These are phyloP conservation scores for Eutrema japonicum DNA, from an alignment of 345 rosid genomes.

Conservation along the genomic window DNA sequence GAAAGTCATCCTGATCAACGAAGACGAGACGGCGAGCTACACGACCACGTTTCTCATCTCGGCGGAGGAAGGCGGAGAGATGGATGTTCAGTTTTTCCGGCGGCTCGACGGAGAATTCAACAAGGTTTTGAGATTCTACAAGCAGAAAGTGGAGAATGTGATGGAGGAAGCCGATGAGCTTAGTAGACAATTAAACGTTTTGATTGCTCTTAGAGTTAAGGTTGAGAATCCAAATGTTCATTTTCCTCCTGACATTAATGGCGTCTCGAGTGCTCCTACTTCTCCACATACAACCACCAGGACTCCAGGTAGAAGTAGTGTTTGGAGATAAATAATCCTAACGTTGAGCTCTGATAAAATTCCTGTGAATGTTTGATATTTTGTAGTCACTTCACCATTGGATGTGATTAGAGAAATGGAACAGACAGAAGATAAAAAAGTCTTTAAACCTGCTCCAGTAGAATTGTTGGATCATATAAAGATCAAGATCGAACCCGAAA, in stretches of 20 bases:
- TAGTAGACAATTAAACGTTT: constrained; percentile 74
- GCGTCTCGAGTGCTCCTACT: constrained; percentile 23
- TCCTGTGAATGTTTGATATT: constrained; percentile 3
- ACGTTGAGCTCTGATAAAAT: background rate
- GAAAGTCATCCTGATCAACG: constrained; percentile 56
- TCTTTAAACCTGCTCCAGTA: constrained; percentile 47
- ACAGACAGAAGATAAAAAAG: constrained; percentile 19
- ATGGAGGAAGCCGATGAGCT: constrained; percentile 69
- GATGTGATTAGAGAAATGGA: constrained; percentile 38
- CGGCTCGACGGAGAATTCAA: constrained; percentile 74
- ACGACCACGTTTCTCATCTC: constrained; percentile 61
- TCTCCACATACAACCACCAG: constrained; percentile 39
- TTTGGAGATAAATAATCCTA: background rate
- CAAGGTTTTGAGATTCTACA: constrained; percentile 61
- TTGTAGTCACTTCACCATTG: constrained; percentile 36
- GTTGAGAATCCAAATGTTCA: constrained; percentile 54
- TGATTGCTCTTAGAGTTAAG: constrained; percentile 73
- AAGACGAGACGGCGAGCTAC: constrained; percentile 27
- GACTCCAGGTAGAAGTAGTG: constrained; percentile 13
- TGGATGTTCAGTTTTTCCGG: constrained; percentile 59
- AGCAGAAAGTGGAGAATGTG: constrained; percentile 54
- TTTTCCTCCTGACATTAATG: constrained; percentile 32
- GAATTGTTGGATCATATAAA: constrained; percentile 64
- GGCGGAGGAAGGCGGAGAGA: constrained; percentile 61
- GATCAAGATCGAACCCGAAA: constrained; percentile 59